Base-by-base conservation (phyloP, 768 basidiomycete genomes). In the Calocera viscosa region DNA sequence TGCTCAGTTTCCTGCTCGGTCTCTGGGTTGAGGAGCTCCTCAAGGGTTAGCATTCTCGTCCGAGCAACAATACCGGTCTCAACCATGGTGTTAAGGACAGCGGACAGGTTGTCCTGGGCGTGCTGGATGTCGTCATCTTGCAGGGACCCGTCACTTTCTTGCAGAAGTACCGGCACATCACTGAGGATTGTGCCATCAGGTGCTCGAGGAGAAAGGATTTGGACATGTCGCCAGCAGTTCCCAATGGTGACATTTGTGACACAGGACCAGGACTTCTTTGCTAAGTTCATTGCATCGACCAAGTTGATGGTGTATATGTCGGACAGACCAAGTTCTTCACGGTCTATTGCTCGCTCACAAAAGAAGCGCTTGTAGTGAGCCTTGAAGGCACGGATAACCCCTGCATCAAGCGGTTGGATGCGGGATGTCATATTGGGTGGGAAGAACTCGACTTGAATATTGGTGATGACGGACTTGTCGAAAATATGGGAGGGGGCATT, bases 151-250 rank as follows among this genome's bases (percentile, higher is more conserved):
- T n/a, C n/a, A n/a, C n/a, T n/a, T n/a, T n/a, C n/a, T n/a, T n/a
- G n/a, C n/a, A n/a, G n/a, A n/a, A n/a, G n/a, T 60, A 41, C 68
- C 64, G 30, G 71, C 65, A 39, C 16, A 49, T 68, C 65, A 49
- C 68, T 35, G 35, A 75, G 65, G 22, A 75, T 73, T 26, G 69
- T 69, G 12, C 71, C 66, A 24, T 74, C 68, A 12, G 74, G 72
- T 34, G 74, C 49, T 26, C 73, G 71, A 14, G 67, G 64, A 53
- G 63, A 28, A 22, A 77, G 68, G 68, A 79, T 80, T 8, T 74
- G 73, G 5, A 77, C 68, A 34, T 79, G 76, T 1, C 30, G 24
- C 79, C 79, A 80, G 69, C 78, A 80, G 65, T 80, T 74, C n/a
- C 64, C 39, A 38, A 80, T 78, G 10, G 77, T 78, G 2, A 71